phyloP scores from a whole-genome alignment of 75 land plant species.

The Cryptomeria japonica region DNA sequence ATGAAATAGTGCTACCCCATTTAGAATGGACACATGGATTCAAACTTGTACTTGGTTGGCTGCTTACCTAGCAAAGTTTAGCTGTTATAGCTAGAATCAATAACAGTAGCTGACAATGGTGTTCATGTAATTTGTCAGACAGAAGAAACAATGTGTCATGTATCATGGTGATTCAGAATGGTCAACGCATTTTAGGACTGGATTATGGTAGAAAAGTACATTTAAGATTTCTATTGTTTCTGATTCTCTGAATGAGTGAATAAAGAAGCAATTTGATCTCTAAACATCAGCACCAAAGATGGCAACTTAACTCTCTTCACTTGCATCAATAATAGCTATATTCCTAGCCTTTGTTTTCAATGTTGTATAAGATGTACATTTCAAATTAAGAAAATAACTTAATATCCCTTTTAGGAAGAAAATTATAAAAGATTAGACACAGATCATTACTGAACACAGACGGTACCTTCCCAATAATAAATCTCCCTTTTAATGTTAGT shows the following conservation, averaged over 20 bases:
- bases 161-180: neutral
- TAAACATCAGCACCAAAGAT: neutral
- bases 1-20: neutral
- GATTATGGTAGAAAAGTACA: neutral
- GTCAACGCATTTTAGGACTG: neutral
- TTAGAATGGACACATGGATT: neutral
- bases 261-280: neutral
- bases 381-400: neutral
- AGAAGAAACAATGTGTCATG: neutral
- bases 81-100: neutral
- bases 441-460: neutral
- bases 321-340: neutral
- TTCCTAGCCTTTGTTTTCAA: neutral
- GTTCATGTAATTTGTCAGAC: neutral
- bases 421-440: neutral
- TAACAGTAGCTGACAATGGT: neutral
- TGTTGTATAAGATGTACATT: neutral
- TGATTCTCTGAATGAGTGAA: neutral
- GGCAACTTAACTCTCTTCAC: neutral
- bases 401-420: neutral
- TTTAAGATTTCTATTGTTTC: neutral
- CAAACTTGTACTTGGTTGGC: neutral
- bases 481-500: neutral
- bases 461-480: neutral
- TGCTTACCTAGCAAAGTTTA: neutral